phyloP scores from a whole-genome alignment of 202 grass and related monocot genomes.

The Bolboschoenoplectus hybrid region DNA sequence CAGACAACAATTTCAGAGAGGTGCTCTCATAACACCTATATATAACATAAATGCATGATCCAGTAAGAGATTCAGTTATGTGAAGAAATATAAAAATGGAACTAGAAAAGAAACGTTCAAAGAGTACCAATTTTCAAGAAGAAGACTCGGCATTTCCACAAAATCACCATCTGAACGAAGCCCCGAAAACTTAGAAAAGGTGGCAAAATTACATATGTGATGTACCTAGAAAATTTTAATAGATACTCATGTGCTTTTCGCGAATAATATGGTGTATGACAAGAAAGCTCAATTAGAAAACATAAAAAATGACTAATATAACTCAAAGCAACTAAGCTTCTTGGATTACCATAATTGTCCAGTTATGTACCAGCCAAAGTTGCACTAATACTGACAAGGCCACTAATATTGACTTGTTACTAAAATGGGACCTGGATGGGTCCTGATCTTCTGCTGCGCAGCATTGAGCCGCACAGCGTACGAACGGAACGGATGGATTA shows the following conservation, averaged over 20 bases:
- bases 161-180: slow-evolving; percentile 82
- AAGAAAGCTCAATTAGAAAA: neutral
- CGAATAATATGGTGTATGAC: neutral
- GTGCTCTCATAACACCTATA: slow-evolving; percentile 88
- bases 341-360: neutral
- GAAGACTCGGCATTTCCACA: slow-evolving; percentile 76
- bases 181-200: slow-evolving; percentile 81
- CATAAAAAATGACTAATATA: neutral
- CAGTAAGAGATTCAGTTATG: slow-evolving; percentile 34
- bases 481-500: no score
- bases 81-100: slow-evolving; percentile 22
- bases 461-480: no score
- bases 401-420: neutral
- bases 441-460: no score
- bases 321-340: neutral
- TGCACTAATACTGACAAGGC: neutral
- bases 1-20: slow-evolving; percentile 73
- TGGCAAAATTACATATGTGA: slow-evolving; percentile 80
- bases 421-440: neutral
- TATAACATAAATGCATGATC: slow-evolving; percentile 26
- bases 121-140: slow-evolving; percentile 91
- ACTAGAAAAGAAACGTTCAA: slow-evolving; percentile 30
- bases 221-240: slow-evolving; percentile 61
- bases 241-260: slow-evolving; percentile 8
- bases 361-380: neutral